Percentiles rank a stretch among this genome's conserved stretches.
Evolutionary conservation across 139 green algal genomes (phyloP).

Genomic region (Haematococcus sp.): DNA sequence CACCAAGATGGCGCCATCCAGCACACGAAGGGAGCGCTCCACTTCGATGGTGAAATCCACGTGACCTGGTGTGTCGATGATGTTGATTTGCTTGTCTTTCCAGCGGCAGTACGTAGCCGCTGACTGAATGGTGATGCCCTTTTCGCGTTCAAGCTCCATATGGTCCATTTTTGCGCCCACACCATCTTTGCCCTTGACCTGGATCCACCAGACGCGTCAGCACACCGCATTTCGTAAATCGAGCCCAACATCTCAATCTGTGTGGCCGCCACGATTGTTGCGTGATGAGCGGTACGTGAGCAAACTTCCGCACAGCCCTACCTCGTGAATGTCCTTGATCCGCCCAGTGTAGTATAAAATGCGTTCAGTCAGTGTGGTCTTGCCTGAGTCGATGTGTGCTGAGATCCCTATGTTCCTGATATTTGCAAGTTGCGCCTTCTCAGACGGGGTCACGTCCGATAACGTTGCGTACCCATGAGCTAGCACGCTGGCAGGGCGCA

Average conservation of each 20-base stretch:
- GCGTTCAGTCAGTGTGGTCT: constrained; percentile 98
- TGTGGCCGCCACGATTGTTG: not conserved
- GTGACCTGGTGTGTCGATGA: constrained; percentile 97
- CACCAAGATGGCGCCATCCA: constrained; percentile 97
- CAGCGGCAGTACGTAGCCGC: constrained; percentile 90
- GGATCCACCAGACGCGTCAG: not conserved
- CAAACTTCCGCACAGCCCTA: constrained; percentile 30
- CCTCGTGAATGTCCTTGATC: constrained; percentile 97
- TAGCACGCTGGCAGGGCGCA: too few relatives aligned
- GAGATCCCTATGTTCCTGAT: constrained; percentile 97
- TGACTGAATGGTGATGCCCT: constrained; percentile 99
- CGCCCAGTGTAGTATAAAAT: constrained; percentile 98
- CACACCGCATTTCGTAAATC: not conserved
- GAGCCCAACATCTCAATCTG: too few relatives aligned
- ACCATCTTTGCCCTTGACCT: constrained; percentile 95
- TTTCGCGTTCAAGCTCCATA: constrained; percentile 99
- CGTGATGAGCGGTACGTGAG: not conserved
- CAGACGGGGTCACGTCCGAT: constrained; percentile 25
- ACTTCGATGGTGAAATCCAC: constrained; percentile 99
- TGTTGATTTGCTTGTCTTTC: constrained; percentile 96
- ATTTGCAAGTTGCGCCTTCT: constrained; percentile 37
- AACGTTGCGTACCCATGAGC: too few relatives aligned
- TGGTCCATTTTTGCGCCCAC: constrained; percentile 98
- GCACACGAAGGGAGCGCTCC: constrained; percentile 92
- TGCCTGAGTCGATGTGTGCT: constrained; percentile 98